Conservation (phyloP, 2,329 filamentous ascomycete genomes). For the Tothia fuscella region DNA sequence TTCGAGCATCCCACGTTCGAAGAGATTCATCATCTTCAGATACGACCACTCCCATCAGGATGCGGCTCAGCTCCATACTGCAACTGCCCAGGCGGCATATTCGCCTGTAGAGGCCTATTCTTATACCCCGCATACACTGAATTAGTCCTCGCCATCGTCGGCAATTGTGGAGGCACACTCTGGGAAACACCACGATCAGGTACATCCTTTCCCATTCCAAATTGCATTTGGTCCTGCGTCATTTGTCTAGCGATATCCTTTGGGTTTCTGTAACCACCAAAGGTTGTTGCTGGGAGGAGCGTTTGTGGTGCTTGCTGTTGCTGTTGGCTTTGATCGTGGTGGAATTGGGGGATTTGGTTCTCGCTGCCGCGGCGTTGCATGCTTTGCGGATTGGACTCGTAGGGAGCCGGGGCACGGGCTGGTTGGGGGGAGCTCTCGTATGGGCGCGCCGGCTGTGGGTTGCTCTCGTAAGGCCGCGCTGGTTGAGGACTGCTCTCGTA, state of each 20-base stretch:
- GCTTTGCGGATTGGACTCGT: slow-evolving; percentile 19
- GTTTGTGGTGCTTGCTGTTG: not conserved
- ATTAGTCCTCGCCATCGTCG: too few relatives aligned
- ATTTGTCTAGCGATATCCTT: slow-evolving; percentile 10
- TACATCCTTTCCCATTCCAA: too few relatives aligned
- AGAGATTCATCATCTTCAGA: too few relatives aligned
- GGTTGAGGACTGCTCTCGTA: not conserved
- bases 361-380: slow-evolving; percentile 10
- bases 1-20: too few relatives aligned
- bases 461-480: slow-evolving; percentile 4
- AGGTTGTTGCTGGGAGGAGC: slow-evolving; percentile 7
- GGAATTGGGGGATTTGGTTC: slow-evolving; percentile 12
- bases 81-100: slow-evolving; percentile 32
- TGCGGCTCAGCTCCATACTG: not conserved
- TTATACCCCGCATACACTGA: slow-evolving; percentile 15
- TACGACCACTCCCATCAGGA: too few relatives aligned
- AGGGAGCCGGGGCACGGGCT: slow-evolving; percentile 14
- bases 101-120: slow-evolving; percentile 35
- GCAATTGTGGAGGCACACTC: too few relatives aligned
- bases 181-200: too few relatives aligned
- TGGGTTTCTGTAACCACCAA: slow-evolving; percentile 4
- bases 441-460: slow-evolving; percentile 1
- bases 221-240: slow-evolving; percentile 3
- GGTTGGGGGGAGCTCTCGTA: not conserved
- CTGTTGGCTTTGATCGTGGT: slow-evolving; percentile 16